Evolutionary conservation across 2,329 filamentous ascomycete genomes (phyloP).

Genomic region (Alternaria rosae): DNA sequence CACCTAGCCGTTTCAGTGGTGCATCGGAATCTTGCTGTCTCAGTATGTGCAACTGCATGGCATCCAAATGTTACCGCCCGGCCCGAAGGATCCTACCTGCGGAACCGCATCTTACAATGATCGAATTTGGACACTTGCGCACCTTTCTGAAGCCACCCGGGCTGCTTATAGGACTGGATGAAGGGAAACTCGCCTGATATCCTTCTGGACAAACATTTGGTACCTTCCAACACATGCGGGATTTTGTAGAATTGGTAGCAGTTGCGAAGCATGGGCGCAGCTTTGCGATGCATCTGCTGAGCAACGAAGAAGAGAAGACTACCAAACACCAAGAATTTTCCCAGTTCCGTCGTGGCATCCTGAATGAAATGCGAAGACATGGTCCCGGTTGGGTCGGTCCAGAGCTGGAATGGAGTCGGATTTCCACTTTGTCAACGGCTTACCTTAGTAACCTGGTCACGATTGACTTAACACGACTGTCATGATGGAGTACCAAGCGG

Average conservation of each 20-base stretch:
- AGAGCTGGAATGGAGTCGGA: background rate
- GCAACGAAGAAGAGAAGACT: background rate
- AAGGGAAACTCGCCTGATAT: background rate
- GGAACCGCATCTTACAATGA: background rate
- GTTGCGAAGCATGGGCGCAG: background rate
- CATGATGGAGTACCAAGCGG: background rate
- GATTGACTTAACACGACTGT: background rate
- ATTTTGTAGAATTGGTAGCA: background rate
- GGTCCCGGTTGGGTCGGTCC: background rate
- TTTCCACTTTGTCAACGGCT: background rate
- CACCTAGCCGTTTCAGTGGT: background rate
- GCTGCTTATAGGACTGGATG: constrained; percentile 3
- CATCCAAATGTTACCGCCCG: constrained; percentile 1
- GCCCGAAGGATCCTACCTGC: constrained; percentile 3
- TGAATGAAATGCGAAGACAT: background rate
- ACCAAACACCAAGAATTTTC: background rate
- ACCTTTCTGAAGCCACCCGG: background rate
- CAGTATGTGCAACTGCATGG: background rate
- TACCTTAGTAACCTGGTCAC: background rate
- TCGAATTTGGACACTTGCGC: background rate
- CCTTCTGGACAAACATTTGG: background rate
- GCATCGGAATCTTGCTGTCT: background rate
- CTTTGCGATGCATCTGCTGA: background rate
- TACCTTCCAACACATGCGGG: background rate
- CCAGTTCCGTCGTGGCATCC: background rate